Evolutionary conservation across 1,284 basidiomycete genomes (phyloP), one percentile per base, ranked within the genome.

Genomic region (Trichosporon asahii): DNA sequence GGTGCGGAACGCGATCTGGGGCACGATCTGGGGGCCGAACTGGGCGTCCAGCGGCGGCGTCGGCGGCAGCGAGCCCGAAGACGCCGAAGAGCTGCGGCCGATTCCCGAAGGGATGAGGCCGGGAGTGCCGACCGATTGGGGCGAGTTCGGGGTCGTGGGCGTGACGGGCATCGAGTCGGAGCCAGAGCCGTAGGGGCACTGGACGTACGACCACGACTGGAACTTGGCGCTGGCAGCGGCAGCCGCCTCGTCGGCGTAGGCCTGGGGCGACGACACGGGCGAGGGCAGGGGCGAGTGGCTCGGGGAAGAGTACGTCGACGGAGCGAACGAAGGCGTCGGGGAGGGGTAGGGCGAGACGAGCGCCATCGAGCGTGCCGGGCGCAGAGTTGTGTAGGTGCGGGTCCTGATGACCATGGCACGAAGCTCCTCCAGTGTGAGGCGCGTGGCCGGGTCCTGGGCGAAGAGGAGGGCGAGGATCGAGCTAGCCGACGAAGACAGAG

Each of bases 381-480:
- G 57, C 14, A 61, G 27, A 3, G 57, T 88, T 74, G 89, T 91
- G 84, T 94, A 92, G 2, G 86, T 88, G 40, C 88, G 85, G 44
- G 92, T 85, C 1, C 82, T 81, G 35, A 88, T 73, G 72, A 94
- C 86, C 72, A 86, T 86, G 63, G 82, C 75, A 27, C 90, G 87
- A 1, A 95, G 85, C 33, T 90, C 87, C 5, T 84, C 81, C 68
- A 95, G 84, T n/a, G 86, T 85, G 67, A 89, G 78, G 84, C 87
- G 53, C 84, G 88, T 46, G 84, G 85, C 15, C 80, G 85, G 70
- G 80, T 87, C 72, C 86, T 89, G 63, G 84, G 87, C 70, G 87
- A 90, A 82, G 83, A 88, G 73, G 85, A 89, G 80, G 79, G 89
- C 70, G 86, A 89, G 80, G 82, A 88, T 68, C 84, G 85, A 67